Evolutionary conservation across 805 yeast species (phyloP).

Genomic region (Grigorovia transvaalensis): DNA sequence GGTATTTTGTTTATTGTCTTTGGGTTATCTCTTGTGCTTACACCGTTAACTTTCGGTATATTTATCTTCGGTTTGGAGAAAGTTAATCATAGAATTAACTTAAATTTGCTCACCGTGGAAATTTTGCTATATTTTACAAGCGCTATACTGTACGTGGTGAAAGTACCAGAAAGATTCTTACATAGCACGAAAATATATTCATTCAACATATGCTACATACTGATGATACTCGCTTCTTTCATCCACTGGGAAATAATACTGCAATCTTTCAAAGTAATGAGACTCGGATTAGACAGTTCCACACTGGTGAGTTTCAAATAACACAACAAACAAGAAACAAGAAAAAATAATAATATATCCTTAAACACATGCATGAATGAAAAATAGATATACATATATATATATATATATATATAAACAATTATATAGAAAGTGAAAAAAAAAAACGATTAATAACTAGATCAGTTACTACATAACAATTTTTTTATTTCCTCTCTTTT

Average conservation of each 20-base stretch:
- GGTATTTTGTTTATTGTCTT: slow-evolving; percentile 37
- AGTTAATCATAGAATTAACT: slow-evolving; percentile 40
- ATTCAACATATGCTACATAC: slow-evolving; percentile 61
- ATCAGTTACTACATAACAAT: no score
- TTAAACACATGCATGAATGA: no score
- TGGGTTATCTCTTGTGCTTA: slow-evolving; percentile 64
- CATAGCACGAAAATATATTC: slow-evolving; percentile 38
- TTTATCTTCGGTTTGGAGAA: slow-evolving; percentile 37
- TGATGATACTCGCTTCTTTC: slow-evolving; percentile 60
- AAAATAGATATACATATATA: no score
- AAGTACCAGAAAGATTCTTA: slow-evolving; percentile 55
- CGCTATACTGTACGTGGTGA: slow-evolving; percentile 58
- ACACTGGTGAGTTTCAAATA: slow-evolving; percentile 7
- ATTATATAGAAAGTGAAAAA: no score
- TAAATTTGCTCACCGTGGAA: slow-evolving; percentile 50
- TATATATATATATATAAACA: no score
- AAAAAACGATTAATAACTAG: no score
- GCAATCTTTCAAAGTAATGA: slow-evolving; percentile 36
- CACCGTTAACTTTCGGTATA: slow-evolving; percentile 49
- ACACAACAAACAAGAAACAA: not conserved
- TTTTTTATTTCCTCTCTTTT: no score
- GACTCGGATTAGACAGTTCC: slow-evolving; percentile 18
- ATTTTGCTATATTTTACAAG: slow-evolving; percentile 63
- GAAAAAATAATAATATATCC: not conserved
- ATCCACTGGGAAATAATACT: slow-evolving; percentile 59